Base-by-base conservation (phyloP, 2,329 filamentous ascomycete species). In the Madurella mycetomatis region DNA sequence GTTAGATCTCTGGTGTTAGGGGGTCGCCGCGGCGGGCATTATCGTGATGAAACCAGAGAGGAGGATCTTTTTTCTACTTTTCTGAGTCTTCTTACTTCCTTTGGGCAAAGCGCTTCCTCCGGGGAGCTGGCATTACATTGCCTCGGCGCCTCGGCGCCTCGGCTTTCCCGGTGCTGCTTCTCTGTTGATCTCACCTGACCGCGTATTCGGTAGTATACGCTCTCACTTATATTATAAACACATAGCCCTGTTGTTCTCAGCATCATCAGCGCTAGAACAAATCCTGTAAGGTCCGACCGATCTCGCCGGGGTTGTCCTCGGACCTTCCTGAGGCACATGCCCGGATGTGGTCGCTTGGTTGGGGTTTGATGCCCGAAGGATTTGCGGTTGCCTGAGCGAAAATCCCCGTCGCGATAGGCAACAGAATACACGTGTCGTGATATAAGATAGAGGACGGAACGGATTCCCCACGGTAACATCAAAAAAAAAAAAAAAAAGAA, bases 301-400 rank as follows among this genome's bases (percentile, higher is more conserved):
- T 7, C 25, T 7, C 4, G 25, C 25, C 25, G 25, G 17, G 2
- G 15, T 9, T 18, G 18, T 16, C 13, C n/a, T 25, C 16, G 17
- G 34, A 15, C 30, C 16, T 41, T 9, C 13, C 34, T 32, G 37
- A 15, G 12, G 42, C 42, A 41, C 19, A 31, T 46, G 32, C 50
- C 39, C 50, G 39, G 39, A 44, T 39, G 17, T 9, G 11, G 41
- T 37, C 32, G 30, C 16, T 17, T 17, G 9, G 39, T 15, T 42
- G 32, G 37, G 39, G 42, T 5, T 30, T 7, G n/a, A 18, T 30
- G n/a, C 9, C 16, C 32, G 47, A 51, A 50, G 47, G 47, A 55
- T 49, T 41, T 32, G 40, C 41, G 47, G 53, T 47, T 55, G 53
- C 53, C 53, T 55, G 47, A 42, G 47, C 41, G 41, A 31, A 44